These are phyloP conservation scores for Botrytis hyacinthi DNA, from an alignment of 2,329 filamentous ascomycete genomes.

Conservation along the genomic window DNA sequence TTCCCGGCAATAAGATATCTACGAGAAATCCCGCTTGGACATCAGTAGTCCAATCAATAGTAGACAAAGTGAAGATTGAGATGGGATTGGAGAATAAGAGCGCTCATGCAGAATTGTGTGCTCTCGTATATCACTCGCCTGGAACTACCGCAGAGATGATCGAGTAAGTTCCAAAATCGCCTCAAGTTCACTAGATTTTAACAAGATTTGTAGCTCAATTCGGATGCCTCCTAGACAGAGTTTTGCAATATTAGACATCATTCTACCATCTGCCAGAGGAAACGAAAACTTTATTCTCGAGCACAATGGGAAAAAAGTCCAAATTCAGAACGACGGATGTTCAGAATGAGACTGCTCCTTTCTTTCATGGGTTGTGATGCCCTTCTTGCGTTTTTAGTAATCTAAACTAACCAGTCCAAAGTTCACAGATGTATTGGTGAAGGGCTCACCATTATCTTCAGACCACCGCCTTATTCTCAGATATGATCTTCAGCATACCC, in stretches of 20 bases:
- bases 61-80: background rate
- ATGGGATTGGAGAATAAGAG: background rate
- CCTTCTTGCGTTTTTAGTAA: background rate
- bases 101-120: background rate
- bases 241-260: background rate
- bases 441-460: background rate
- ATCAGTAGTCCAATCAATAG: background rate
- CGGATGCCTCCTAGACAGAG: background rate
- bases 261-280: background rate
- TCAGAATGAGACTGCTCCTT: background rate
- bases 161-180: background rate
- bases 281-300: background rate
- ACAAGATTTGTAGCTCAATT: background rate
- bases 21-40: background rate
- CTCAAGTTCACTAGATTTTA: background rate
- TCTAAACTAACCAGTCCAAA: background rate
- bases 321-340: background rate
- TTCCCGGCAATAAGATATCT: background rate
- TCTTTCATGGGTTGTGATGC: background rate
- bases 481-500: background rate
- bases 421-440: background rate
- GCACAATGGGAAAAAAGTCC: background rate
- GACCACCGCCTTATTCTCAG: background rate
- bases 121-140: background rate
- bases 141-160: background rate